A percentile compares a stretch with the other conserved stretches of the same genome.
Conservation (phyloP, 225 moss, liverwort and hornwort genomes). For the Polytrichum commune region DNA sequence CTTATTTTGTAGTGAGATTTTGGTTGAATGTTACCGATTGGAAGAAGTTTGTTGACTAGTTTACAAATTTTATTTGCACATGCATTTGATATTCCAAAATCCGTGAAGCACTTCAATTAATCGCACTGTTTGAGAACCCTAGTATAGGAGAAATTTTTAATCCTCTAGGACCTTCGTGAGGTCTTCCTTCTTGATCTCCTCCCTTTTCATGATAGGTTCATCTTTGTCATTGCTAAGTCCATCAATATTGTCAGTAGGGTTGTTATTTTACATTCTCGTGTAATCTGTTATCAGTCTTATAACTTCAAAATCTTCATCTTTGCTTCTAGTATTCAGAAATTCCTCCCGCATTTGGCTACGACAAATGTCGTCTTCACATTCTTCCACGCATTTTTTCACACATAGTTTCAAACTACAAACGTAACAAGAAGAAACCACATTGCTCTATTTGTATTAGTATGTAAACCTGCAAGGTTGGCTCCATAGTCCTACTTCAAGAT, state of each 20-base stretch:
- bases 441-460: background rate
- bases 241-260: background rate
- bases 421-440: background rate
- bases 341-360: too few relatives aligned
- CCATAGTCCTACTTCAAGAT: too few relatives aligned
- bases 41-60: background rate
- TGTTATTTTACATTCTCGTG: background rate
- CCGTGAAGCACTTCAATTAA: background rate
- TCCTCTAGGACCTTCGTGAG: background rate
- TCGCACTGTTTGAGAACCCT: background rate
- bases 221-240: background rate
- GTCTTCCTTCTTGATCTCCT: background rate
- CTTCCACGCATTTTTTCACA: background rate
- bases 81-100: background rate
- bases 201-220: background rate
- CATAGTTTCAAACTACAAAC: background rate
- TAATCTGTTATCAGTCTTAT: too few relatives aligned
- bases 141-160: background rate
- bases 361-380: background rate
- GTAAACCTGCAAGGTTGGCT: background rate
- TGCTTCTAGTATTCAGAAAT: too few relatives aligned
- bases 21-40: background rate
- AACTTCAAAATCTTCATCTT: too few relatives aligned
- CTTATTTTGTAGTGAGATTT: background rate
- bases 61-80: background rate